Evolutionary conservation across 495 filamentous ascomycete species (phyloP).

Genomic region (Glutinoglossum americanum): DNA sequence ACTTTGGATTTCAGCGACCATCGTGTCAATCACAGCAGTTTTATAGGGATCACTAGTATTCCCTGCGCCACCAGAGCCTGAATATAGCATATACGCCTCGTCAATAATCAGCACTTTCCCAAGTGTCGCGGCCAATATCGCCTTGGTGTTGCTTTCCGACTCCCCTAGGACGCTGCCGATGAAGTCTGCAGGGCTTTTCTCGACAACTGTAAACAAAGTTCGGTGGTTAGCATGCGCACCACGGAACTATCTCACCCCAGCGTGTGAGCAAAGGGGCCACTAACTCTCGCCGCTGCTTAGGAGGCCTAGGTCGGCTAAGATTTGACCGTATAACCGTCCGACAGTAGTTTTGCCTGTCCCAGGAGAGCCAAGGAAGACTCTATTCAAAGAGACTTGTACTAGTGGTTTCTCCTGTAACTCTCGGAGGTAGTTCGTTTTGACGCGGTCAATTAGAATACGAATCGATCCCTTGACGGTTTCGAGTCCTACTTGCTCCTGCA

Average conservation of each 20-base stretch:
- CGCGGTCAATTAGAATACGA: slow-evolving; percentile 29
- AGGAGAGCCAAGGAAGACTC: slow-evolving; percentile 47
- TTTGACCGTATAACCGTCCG: slow-evolving; percentile 48
- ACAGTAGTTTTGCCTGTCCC: slow-evolving; percentile 64
- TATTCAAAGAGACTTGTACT: slow-evolving; percentile 39
- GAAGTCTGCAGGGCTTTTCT: slow-evolving; percentile 57
- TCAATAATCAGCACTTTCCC: slow-evolving; percentile 65
- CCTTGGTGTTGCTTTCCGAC: slow-evolving; percentile 52
- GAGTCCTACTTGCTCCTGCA: slow-evolving; percentile 40
- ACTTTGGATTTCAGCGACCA: slow-evolving; percentile 68
- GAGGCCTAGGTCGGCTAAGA: slow-evolving; percentile 36
- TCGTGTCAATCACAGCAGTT: slow-evolving; percentile 48
- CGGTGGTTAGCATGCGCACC: too few species aligned
- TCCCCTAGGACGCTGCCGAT: slow-evolving; percentile 38
- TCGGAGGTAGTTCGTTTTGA: slow-evolving; percentile 37
- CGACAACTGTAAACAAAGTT: slow-evolving; percentile 23
- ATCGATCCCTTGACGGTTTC: slow-evolving; percentile 39
- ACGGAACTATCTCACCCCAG: too few species aligned
- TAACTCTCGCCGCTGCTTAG: slow-evolving; percentile 41
- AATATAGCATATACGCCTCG: slow-evolving; percentile 41
- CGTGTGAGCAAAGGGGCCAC: slow-evolving; percentile 1
- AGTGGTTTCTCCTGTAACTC: slow-evolving; percentile 35
- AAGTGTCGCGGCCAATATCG: slow-evolving; percentile 37
- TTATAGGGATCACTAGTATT: slow-evolving; percentile 31
- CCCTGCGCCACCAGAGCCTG: slow-evolving; percentile 13